Evolutionary conservation across 805 yeast species (phyloP).

Genomic region (Zygotorulaspora sp.): DNA sequence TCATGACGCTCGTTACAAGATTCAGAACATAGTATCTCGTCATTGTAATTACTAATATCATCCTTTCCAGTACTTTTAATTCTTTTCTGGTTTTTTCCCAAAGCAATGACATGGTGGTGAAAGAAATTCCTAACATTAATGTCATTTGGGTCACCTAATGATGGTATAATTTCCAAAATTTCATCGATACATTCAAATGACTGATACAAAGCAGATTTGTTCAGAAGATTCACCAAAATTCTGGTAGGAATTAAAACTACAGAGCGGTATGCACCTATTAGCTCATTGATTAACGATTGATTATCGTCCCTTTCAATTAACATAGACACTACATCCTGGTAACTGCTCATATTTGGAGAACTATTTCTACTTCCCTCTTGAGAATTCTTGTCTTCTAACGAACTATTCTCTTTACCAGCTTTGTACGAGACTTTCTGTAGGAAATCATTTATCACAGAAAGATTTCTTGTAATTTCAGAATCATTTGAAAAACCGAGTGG

Average conservation of each 20-base stretch:
- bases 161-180: slow-evolving; percentile 48
- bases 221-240: slow-evolving; percentile 54
- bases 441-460: slow-evolving; percentile 49
- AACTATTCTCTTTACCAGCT: slow-evolving; percentile 10
- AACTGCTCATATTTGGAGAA: not conserved
- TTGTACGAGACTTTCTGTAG: slow-evolving; percentile 51
- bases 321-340: slow-evolving; percentile 14
- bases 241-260: slow-evolving; percentile 51
- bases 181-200: slow-evolving; percentile 54
- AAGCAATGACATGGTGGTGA: slow-evolving; percentile 74
- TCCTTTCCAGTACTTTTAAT: slow-evolving; percentile 1
- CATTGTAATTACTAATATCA: not conserved
- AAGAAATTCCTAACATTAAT: slow-evolving; percentile 78
- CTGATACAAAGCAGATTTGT: slow-evolving; percentile 56
- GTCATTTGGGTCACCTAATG: slow-evolving; percentile 61
- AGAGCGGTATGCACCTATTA: slow-evolving; percentile 40
- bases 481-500: slow-evolving; percentile 79
- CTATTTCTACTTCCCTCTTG: slow-evolving; percentile 2
- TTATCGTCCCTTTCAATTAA: slow-evolving; percentile 43
- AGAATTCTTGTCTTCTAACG: slow-evolving; percentile 3
- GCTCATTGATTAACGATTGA: slow-evolving; percentile 40
- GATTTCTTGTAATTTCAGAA: slow-evolving; percentile 48
- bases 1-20: no score
- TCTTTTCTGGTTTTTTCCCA: slow-evolving; percentile 58
- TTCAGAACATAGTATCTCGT: no score